Evolutionary conservation across 768 basidiomycete genomes (phyloP).

Genomic region (Crepidotus variabilis): DNA sequence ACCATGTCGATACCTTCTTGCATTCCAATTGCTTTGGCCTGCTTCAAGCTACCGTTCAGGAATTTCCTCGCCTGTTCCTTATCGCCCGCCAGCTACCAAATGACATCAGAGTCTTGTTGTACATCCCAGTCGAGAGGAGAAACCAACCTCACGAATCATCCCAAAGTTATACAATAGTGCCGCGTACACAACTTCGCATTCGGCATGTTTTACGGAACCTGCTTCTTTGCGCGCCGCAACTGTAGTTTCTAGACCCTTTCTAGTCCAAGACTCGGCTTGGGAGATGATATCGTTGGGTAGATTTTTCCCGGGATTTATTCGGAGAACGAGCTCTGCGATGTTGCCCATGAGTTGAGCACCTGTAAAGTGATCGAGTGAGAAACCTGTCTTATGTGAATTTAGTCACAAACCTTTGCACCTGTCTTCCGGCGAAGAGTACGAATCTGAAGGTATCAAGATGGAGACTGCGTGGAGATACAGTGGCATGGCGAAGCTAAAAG

Average conservation of each 20-base stretch:
- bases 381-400: background rate
- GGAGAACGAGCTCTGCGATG: constrained; percentile 40
- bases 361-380: constrained; percentile 14
- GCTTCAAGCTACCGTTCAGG: constrained; percentile 29
- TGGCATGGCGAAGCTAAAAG: constrained; percentile 53
- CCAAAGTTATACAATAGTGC: constrained; percentile 62
- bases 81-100: constrained; percentile 36
- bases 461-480: constrained; percentile 66
- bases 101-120: background rate
- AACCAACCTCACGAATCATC: constrained; percentile 46
- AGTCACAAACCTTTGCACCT: constrained; percentile 50
- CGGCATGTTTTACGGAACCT: constrained; percentile 20
- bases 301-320: constrained; percentile 18
- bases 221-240: constrained; percentile 23
- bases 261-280: constrained; percentile 62
- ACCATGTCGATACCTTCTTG: constrained; percentile 28
- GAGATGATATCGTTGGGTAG: constrained; percentile 27
- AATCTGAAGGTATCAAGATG: constrained; percentile 50
- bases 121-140: background rate
- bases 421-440: constrained; percentile 39
- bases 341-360: constrained; percentile 46
- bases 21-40: constrained; percentile 33
- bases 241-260: constrained; percentile 35
- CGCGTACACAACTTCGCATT: constrained; percentile 54
- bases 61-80: constrained; percentile 28